Percentiles rank a stretch among this genome's conserved stretches.
Conservation (phyloP, 257 asterid species). For the Przewalskia tangutica region DNA sequence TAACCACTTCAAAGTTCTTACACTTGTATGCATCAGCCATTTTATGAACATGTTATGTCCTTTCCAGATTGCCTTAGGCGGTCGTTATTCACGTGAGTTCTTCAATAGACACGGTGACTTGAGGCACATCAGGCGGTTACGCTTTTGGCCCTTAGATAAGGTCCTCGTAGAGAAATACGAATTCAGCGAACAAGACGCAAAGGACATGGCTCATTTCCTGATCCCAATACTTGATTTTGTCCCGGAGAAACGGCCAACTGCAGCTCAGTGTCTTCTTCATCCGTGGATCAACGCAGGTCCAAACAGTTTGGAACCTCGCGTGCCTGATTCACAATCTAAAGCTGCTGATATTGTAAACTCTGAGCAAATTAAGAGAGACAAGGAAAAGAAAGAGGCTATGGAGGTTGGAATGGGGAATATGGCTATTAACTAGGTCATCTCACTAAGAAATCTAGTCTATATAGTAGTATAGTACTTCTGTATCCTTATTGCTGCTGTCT, state of each 20-base stretch:
- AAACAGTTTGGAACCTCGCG: slow-evolving; percentile 23
- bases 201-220: slow-evolving; percentile 34
- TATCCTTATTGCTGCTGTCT: background rate
- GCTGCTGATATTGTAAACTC: slow-evolving; percentile 32
- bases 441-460: background rate
- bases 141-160: slow-evolving; percentile 74
- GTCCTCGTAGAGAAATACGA: slow-evolving; percentile 61
- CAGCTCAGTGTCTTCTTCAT: slow-evolving; percentile 80
- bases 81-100: slow-evolving; percentile 89
- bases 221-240: slow-evolving; percentile 32
- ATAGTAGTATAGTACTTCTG: background rate
- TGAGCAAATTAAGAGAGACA: slow-evolving; percentile 13
- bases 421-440: slow-evolving; percentile 15
- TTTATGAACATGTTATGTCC: background rate
- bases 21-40: background rate
- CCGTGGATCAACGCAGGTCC: slow-evolving; percentile 62
- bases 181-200: slow-evolving; percentile 34
- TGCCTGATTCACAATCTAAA: slow-evolving; percentile 14
- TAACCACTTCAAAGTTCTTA: background rate
- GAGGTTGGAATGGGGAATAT: slow-evolving; percentile 75
- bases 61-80: slow-evolving; percentile 79
- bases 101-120: slow-evolving; percentile 88
- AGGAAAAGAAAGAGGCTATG: slow-evolving; percentile 65
- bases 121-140: slow-evolving; percentile 70
- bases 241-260: slow-evolving; percentile 64